These are phyloP conservation scores for Gymnopilus junonius DNA, from an alignment of 768 basidiomycete species.

Conservation along the genomic window DNA sequence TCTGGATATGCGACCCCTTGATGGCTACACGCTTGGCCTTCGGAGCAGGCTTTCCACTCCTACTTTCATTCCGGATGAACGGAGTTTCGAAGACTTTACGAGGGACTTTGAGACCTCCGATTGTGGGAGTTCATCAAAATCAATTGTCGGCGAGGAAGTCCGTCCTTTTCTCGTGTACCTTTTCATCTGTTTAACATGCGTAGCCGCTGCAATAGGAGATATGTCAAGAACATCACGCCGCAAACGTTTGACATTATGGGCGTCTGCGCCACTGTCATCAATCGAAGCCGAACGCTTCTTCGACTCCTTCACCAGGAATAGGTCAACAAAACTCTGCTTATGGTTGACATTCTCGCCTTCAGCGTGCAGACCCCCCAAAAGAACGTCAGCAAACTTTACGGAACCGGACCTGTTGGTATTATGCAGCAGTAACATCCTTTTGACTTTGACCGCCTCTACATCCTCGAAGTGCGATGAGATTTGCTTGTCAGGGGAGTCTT, in stretches of 20 bases:
- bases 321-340: background rate
- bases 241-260: background rate
- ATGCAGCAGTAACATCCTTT: background rate
- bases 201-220: background rate
- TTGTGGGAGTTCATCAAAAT: constrained; percentile 21
- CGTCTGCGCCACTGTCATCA: background rate
- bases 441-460: background rate
- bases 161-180: constrained; percentile 9
- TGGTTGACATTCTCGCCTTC: background rate
- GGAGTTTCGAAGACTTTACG: constrained; percentile 5
- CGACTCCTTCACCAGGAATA: background rate
- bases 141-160: background rate
- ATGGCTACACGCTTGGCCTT: constrained; percentile 3
- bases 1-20: background rate
- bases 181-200: background rate
- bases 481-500: background rate
- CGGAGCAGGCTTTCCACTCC: constrained; percentile 23
- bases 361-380: background rate
- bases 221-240: background rate
- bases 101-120: background rate
- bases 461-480: background rate
- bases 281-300: constrained; percentile 26
- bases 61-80: constrained; percentile 34
- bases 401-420: no score
- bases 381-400: background rate